Evolutionary conservation across 2,329 filamentous ascomycete species (phyloP).

Genomic region (Alternaria sp.): DNA sequence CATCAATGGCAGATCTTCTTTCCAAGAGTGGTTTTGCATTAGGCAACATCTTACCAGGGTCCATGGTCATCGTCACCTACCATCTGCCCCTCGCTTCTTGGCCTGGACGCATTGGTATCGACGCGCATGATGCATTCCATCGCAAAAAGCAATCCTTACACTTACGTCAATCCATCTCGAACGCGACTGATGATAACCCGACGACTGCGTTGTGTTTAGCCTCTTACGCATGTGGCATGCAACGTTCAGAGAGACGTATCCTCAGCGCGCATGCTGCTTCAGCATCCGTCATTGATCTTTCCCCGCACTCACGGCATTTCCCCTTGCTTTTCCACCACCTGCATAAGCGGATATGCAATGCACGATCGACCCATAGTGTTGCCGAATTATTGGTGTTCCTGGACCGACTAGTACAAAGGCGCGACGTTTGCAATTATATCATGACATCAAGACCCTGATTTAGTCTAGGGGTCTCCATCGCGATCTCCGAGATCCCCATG

Average conservation of each 20-base stretch:
- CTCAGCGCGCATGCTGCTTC: neutral
- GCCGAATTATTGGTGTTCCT: neutral
- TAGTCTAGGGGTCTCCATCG: neutral
- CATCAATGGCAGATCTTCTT: neutral
- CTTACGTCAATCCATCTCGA: neutral
- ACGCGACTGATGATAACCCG: neutral
- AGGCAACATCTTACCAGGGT: neutral
- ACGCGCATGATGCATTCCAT: neutral
- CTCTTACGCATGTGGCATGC: neutral
- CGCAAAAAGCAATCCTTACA: neutral
- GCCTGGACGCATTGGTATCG: neutral
- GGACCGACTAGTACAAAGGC: neutral
- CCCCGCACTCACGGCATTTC: neutral
- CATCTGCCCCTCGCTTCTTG: neutral
- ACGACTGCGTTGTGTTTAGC: neutral
- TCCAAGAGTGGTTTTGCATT: neutral
- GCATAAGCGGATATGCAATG: neutral
- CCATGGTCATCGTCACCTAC: neutral
- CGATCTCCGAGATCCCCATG: neutral
- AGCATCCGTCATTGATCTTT: neutral
- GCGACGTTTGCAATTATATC: neutral
- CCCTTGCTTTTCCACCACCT: neutral
- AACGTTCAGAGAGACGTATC: neutral
- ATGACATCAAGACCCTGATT: neutral
- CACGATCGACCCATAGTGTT: neutral